These are phyloP conservation scores for Xylaria sp. DNA, from an alignment of 2,329 filamentous ascomycete genomes.

Conservation along the genomic window DNA sequence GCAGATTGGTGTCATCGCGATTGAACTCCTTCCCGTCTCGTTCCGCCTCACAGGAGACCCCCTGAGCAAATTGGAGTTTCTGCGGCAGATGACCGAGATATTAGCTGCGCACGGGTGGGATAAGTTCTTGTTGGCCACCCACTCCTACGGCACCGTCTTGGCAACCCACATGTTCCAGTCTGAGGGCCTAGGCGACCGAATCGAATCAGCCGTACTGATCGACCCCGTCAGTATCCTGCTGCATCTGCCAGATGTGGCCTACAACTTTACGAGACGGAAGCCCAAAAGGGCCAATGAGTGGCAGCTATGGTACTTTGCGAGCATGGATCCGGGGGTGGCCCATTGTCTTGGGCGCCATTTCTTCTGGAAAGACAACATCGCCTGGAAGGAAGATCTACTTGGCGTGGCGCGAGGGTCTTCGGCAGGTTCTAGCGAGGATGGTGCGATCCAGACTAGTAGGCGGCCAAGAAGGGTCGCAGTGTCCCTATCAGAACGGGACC, in stretches of 20 bases:
- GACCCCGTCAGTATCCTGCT: slow-evolving; percentile 70
- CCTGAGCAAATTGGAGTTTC: slow-evolving; percentile 54
- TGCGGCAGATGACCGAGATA: slow-evolving; percentile 58
- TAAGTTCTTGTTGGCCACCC: slow-evolving; percentile 61
- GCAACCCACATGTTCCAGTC: slow-evolving; percentile 63
- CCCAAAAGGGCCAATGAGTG: slow-evolving; percentile 66
- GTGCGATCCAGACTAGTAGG: slow-evolving; percentile 7
- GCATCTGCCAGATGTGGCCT: slow-evolving; percentile 70
- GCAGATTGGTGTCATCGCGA: slow-evolving; percentile 63
- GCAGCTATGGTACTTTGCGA: slow-evolving; percentile 72
- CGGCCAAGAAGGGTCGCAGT: slow-evolving; percentile 51
- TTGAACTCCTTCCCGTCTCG: slow-evolving; percentile 69
- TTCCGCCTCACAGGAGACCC: slow-evolving; percentile 62
- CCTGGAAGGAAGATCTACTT: slow-evolving; percentile 69
- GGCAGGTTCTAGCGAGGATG: slow-evolving; percentile 11
- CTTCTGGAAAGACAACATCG: slow-evolving; percentile 71
- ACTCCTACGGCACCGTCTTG: slow-evolving; percentile 67
- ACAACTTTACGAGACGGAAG: slow-evolving; percentile 65
- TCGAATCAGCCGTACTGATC: slow-evolving; percentile 51
- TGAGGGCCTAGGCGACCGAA: slow-evolving; percentile 49
- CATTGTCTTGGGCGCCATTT: slow-evolving; percentile 67
- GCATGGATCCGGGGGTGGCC: slow-evolving; percentile 67
- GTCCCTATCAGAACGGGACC: slow-evolving; percentile 60
- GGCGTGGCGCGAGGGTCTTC: slow-evolving; percentile 20
- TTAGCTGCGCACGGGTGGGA: slow-evolving; percentile 60